phyloP scores from a whole-genome alignment of 2,329 filamentous ascomycete species.

The Arthroderma uncinatum region DNA sequence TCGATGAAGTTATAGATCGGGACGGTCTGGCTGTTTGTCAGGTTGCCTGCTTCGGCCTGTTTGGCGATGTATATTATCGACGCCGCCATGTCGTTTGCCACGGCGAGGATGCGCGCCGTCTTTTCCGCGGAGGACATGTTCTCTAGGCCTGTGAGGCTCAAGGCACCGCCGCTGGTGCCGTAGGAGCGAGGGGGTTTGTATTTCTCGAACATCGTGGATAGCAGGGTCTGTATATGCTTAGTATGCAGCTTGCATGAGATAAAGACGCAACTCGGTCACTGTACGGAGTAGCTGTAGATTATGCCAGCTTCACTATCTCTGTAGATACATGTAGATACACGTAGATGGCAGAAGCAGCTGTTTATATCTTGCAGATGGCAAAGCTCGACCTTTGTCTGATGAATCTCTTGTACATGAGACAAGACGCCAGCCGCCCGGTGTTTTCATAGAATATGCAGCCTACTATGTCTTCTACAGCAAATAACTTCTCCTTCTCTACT shows the following conservation, averaged over 20 bases:
- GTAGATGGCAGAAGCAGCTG: neutral
- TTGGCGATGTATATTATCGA: conserved; percentile 23
- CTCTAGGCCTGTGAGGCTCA: conserved; percentile 20
- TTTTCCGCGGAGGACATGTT: conserved; percentile 17
- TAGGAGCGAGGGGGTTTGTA: conserved; percentile 1
- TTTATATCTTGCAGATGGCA: neutral
- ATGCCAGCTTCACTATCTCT: no score
- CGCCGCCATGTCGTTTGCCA: conserved; percentile 24
- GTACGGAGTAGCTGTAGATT: neutral
- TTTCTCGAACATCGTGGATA: neutral
- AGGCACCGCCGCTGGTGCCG: conserved; percentile 14
- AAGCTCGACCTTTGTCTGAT: neutral
- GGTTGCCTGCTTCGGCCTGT: conserved; percentile 19
- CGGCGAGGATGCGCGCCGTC: conserved; percentile 17
- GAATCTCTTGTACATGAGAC: neutral
- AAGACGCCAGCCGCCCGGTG: no score
- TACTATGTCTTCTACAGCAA: no score
- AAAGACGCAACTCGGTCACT: neutral
- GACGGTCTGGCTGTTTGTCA: conserved; percentile 17
- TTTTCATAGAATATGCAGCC: no score
- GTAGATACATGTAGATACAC: no score
- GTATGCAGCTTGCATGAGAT: neutral
- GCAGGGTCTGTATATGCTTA: neutral
- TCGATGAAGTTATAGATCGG: conserved; percentile 22
- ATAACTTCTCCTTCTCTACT: no score